Percentiles rank a stretch among this genome's conserved stretches.
These are phyloP conservation scores for Claviceps quebecensis DNA, from an alignment of 2,329 filamentous ascomycete genomes.

Conservation along the genomic window DNA sequence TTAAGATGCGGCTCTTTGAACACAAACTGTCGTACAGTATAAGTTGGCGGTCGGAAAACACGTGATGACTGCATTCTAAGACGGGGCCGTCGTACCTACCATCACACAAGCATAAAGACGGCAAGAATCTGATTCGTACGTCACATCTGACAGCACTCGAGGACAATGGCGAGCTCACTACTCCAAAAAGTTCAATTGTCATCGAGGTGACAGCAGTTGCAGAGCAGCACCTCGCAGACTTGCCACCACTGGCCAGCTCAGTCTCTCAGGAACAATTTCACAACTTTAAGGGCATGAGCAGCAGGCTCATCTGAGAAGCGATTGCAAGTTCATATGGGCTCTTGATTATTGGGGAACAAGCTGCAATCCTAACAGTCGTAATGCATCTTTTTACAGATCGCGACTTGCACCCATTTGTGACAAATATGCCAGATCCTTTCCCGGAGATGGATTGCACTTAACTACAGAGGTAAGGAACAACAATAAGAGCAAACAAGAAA, in stretches of 20 bases:
- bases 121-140: too few relatives aligned
- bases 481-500: not conserved
- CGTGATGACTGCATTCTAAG: not conserved
- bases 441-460: not conserved
- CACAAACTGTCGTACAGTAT: not conserved
- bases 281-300: too few relatives aligned
- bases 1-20: not conserved
- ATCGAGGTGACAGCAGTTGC: not conserved
- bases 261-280: not conserved
- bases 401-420: slow-evolving; percentile 20
- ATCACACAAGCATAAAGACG: too few relatives aligned
- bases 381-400: slow-evolving; percentile 8
- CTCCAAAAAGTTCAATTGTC: slow-evolving; percentile 7
- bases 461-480: not conserved
- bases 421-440: slow-evolving; percentile 13
- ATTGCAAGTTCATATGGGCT: too few relatives aligned
- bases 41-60: not conserved
- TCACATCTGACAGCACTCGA: not conserved
- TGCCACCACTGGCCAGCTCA: not conserved
- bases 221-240: not conserved
- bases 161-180: slow-evolving; percentile 11
- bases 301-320: too few relatives aligned
- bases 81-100: too few relatives aligned
- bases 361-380: slow-evolving; percentile 7
- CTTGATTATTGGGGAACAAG: slow-evolving; percentile 7